Evolutionary conservation across 805 yeast species (phyloP), one percentile per base, ranked within the genome.

Genomic region (Limtongia smithiae): DNA sequence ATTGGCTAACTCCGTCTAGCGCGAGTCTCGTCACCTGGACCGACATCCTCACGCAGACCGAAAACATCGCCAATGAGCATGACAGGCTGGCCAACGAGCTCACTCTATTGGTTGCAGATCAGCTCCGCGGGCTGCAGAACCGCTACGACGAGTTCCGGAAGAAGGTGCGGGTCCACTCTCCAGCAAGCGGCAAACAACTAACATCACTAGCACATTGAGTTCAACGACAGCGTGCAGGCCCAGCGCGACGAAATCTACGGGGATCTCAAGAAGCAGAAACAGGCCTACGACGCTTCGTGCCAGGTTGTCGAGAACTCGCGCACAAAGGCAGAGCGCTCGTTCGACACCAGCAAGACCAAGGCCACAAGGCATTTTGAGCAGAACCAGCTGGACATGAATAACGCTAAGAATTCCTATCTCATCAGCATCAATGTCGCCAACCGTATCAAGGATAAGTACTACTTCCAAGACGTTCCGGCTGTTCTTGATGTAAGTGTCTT

Each of bases 401-500:
- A 76, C 48, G 80, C 83, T n/a, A 93, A 93, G 66, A 91, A 91
- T 68, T 76, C 76, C 27, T 93, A 93, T 66, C 68, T 93, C 58
- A 77, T 93, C 50, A 80, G 80, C 58, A 82, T 93, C 63, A 85
- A 81, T 60, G 79, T 86, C 24, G 93, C 95, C 45, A 93, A 93
- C 68, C 76, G 97, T 52, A 70, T 90, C 50, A 93, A 93, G 68
- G 97, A 91, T 67, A 93, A 93, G 67, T 89, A 81, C 69, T 90
- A 74, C 66, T 89, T 84, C 64, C 97, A 91, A 69, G 97, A 93
- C 66, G 70, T 89, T 22, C 98, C 98, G 0, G 96, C 90, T 66
- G 68, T 87, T 34, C 72, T 93, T 52, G 97, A 91, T 67, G 77
- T 48, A 27, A n/a, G 45, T 41, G n/a, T n/a, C n/a, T n/a, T n/a